Evolutionary conservation across 2,329 filamentous ascomycete genomes (phyloP), one percentile per base, ranked within the genome.

Genomic region (Neoscytalidium dimidiatum): DNA sequence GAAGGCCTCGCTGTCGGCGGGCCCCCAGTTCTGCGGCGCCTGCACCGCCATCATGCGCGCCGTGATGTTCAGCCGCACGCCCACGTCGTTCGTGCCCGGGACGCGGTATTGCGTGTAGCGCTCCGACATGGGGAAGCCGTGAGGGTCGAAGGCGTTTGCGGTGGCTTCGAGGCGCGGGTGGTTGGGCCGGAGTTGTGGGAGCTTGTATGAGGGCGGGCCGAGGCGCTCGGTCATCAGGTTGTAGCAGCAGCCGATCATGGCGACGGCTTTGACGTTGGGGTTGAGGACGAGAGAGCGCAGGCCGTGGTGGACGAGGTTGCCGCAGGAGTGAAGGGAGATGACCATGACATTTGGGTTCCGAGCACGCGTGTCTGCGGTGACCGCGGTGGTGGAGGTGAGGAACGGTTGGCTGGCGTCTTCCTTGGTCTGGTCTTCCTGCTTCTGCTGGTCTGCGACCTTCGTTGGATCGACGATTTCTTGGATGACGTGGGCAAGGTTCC

Each of bases 31-130:
- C 66, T 89, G 84, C 1, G 95, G 94, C 7, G 95, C 95, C 80
- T 99, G 95, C 57, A 96, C 94, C 2, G 94, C 94, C 94, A 98
- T 97, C 90, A 97, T 97, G 49, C 95, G 88, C 0, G 95, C 93
- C 3, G 95, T 99, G 74, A 98, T 97, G 77, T 99, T 98, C 65
- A 98, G 84, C 26, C 92, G 86, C 52, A 98, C 84, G 2, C 93
- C 92, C 0, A 41, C n/a, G 13, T 66, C 60, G 29, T 68, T 61
- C 2, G 60, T 44, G 6, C 26, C 23, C 2, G 66, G 58, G 8
- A 70, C 35, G 8, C 68, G 68, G 76, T 86, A 77, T 73, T 83
- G 75, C 65, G 82, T 82, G 56, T 97, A 82, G 14, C 84, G 85
- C 49, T 89, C 82, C 66, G 92, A 96, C 90, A 99, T 95, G 0